Base-by-base conservation (phyloP, 768 basidiomycete genomes). In the Mrakia gelida region DNA sequence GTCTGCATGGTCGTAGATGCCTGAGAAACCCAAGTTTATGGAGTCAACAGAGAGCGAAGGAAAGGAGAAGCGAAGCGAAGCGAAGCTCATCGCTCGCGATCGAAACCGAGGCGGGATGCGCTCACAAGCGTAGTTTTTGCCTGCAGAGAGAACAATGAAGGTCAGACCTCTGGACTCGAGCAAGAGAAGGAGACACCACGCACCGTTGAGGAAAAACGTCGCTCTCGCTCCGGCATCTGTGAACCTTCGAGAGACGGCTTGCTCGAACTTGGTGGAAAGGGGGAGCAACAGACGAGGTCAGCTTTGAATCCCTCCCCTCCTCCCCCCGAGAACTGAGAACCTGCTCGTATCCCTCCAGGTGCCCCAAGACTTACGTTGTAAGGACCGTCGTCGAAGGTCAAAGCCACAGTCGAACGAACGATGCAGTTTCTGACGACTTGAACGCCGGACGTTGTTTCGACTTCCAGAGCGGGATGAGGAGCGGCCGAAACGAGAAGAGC, bases 131-230 rank as follows among this genome's bases (percentile, higher is more conserved):
- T 30, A 71, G 43, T 49, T 49, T 21, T 32, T 32, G 1, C 72
- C 45, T 49, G 45, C 2, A n/a, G n/a, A n/a, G n/a, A n/a, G n/a
- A 43, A 11, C 7, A 49, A 16, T 6, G 15, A 15, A 49, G 15
- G 15, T 49, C 45, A 49, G 45, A n/a, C n/a, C n/a, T n/a, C 45
- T 49, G 8, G 7, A 16, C 7, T 9, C 45, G n/a, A 2, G 8
- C 2, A 49, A 2, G 9, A 49, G 15, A 16, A 10, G 8, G 15
- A 49, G 15, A 16, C 8, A 49, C n/a, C n/a, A n/a, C 45, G 7
- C 2, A 49, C 45, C 72, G 52, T 73, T 85, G n/a, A 86, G 82
- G 82, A 87, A 87, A 81, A 86, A 87, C 6, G 86, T 87, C 6
- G 84, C 86, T 78, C 86, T 86, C 28, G 83, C 86, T 43, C 67